Percentiles rank a stretch among this genome's conserved stretches.
Evolutionary conservation across 83 land plant species (phyloP).

Genomic region (Picea abies): DNA sequence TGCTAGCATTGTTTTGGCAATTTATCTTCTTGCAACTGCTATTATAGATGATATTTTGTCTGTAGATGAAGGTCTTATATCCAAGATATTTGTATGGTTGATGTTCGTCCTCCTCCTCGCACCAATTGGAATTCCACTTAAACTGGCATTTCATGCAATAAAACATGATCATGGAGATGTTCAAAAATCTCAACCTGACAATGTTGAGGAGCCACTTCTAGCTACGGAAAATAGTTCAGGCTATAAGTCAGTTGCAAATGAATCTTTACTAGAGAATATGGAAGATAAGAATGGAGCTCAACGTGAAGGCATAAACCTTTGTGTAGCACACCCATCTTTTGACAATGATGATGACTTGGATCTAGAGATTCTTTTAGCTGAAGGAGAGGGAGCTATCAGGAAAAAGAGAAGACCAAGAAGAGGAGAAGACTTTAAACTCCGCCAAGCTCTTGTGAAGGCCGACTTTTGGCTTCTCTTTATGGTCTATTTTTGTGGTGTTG

Average conservation of each 20-base stretch:
- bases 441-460: slow-evolving; percentile 52
- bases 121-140: slow-evolving; percentile 20
- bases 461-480: too few relatives aligned
- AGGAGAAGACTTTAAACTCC: slow-evolving; percentile 46
- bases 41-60: slow-evolving; percentile 7
- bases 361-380: slow-evolving; percentile 60
- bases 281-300: background rate
- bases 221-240: background rate
- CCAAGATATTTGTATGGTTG: slow-evolving; percentile 9
- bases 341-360: slow-evolving; percentile 23
- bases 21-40: background rate
- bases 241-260: too few relatives aligned
- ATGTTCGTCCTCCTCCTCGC: slow-evolving; percentile 16
- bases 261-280: too few relatives aligned
- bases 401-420: slow-evolving; percentile 31
- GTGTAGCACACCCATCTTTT: background rate
- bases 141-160: background rate
- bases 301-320: background rate
- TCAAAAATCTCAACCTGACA: too few relatives aligned
- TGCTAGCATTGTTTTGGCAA: slow-evolving; percentile 16
- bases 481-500: too few relatives aligned
- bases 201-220: background rate
- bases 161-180: too few relatives aligned
- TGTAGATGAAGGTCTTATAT: background rate
- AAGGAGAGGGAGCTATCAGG: slow-evolving; percentile 69